These are phyloP conservation scores for Leishmania braziliensis DNA, from an alignment of 208 protist genomes.

Conservation along the genomic window DNA sequence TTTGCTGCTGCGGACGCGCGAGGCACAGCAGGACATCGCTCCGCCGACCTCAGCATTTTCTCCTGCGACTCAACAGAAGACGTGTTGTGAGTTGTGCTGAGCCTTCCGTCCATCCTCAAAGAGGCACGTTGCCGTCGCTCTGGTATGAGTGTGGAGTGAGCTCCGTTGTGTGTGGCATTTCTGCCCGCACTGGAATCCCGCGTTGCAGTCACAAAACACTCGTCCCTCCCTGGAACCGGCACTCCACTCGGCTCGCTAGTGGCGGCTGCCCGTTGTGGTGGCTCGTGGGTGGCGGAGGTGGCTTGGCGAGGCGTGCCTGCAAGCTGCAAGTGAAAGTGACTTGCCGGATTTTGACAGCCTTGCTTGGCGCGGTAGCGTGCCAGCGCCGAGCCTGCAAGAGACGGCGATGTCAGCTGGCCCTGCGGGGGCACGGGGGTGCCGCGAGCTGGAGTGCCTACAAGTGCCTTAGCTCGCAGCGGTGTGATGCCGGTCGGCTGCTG, in stretches of 20 bases:
- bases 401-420: not conserved
- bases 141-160: not conserved
- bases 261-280: not conserved
- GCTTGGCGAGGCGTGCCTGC: not conserved
- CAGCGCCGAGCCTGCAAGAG: conserved; percentile 12
- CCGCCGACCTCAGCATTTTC: not conserved
- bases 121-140: not conserved
- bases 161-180: not conserved
- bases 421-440: not conserved
- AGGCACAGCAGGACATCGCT: not conserved
- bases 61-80: not conserved
- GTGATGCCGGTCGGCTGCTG: not conserved
- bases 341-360: conserved; percentile 9
- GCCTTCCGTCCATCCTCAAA: not conserved
- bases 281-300: not conserved
- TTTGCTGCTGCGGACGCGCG: too few relatives aligned
- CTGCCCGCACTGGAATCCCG: not conserved
- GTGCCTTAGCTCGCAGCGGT: not conserved
- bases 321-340: not conserved
- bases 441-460: not conserved
- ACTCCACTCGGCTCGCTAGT: not conserved
- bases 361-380: conserved; percentile 16
- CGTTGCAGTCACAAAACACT: not conserved
- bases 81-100: not conserved
- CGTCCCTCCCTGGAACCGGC: not conserved